Base-by-base conservation (phyloP, 208 protist genomes). In the Leishmania major region DNA sequence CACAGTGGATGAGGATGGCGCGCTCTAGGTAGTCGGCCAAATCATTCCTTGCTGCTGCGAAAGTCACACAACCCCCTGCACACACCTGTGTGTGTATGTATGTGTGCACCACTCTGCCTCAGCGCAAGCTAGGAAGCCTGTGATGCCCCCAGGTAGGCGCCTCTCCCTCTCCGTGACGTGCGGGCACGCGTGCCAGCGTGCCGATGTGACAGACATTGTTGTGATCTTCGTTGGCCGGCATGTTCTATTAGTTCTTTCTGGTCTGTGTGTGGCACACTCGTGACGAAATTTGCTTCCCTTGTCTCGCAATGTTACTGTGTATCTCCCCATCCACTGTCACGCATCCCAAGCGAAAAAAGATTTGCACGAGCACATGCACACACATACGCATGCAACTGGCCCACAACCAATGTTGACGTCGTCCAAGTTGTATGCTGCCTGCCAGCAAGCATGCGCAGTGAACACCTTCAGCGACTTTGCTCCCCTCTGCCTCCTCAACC, bases 1-100 rank as follows among this genome's bases (percentile, higher is more conserved):
- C 79, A 90, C 87, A 13, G 87, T 90, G 15, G 87, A 90, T 60
- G 88, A 91, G 55, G 88, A 91, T 69, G 77, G 83, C 59, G 66
- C 64, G 28, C 74, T 91, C 31, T 90, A 88, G 81, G 51, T 51
- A 75, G 35, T 74, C 25, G 13, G 28, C 37, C 11, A 43, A 28
- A 31, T 13, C n/a, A 43, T 45, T 28, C n/a, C 22, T 35, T 45
- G 37, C 22, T 72, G 35, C 40, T 45, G 67, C 40, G 40, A 64
- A 35, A 22, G 40, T 22, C 35, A 49, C 40, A 31, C 67, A 72
- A 72, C 67, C 40, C 17, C 35, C 67, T 72, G 7, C 40, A 11
- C 67, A 43, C 40, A 13, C 31, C 19, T 72, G 67, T 72, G 67
- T n/a, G 55, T 80, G 66, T 84, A 45, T 49, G 60, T 85, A 31